phyloP scores from a whole-genome alignment of 2,329 filamentous ascomycete species.

The Neonectria sp. region DNA sequence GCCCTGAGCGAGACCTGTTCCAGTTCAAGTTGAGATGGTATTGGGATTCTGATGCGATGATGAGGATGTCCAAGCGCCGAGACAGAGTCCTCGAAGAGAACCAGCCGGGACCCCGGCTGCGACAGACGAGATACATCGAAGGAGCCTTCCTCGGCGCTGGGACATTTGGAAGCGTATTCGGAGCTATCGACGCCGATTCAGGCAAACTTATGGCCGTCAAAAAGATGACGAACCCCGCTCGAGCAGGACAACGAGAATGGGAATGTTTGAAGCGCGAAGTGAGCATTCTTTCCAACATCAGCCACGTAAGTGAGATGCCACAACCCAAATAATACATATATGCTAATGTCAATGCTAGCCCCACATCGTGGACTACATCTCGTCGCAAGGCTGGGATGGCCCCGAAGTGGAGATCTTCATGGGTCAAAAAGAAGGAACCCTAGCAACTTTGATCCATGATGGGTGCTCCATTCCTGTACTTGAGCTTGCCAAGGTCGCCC shows the following conservation, averaged over 20 bases:
- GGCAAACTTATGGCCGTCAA: slow-evolving; percentile 15
- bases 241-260: background rate
- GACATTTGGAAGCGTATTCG: background rate
- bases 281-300: background rate
- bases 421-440: slow-evolving; percentile 32
- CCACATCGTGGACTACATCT: slow-evolving; percentile 28
- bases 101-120: background rate
- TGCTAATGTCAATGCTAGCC: slow-evolving; percentile 6
- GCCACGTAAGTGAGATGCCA: slow-evolving; percentile 8
- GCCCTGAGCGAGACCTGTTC: background rate
- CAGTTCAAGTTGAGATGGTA: background rate
- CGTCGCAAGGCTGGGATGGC: slow-evolving; percentile 12
- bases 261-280: slow-evolving; percentile 3
- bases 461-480: background rate
- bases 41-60: background rate
- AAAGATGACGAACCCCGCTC: background rate
- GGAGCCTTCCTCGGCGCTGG: background rate
- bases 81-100: background rate
- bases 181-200: background rate
- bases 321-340: background rate
- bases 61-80: background rate
- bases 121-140: background rate
- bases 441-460: background rate
- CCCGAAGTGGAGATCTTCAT: slow-evolving; percentile 33
- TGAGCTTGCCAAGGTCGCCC: background rate